Evolutionary conservation across 2,329 filamentous ascomycete species (phyloP), one percentile per base, ranked within the genome.

Genomic region (Epichloe baconii): DNA sequence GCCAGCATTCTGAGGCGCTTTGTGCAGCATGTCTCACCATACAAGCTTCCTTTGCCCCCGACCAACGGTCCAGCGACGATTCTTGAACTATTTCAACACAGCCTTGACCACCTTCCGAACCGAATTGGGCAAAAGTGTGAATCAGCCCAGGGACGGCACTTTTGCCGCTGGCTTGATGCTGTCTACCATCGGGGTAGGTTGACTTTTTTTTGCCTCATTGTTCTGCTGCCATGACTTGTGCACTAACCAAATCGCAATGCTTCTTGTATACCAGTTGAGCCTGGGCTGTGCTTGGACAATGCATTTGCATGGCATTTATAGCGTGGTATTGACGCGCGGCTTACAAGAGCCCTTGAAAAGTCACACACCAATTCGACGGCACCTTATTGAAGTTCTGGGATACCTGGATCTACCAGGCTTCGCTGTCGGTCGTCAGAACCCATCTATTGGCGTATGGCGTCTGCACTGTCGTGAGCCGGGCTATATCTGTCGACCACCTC

Each of bases 391-490:
- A 26, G 48, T 49, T 3, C 17, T 49, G 19, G 48, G 48, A 34
- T 49, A 49, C 12, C 11, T 44, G 4, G 48, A 49, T 21, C 34
- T 49, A 10, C 48, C 48, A 19, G 48, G 48, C 41, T 49, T 49
- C 41, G 48, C 41, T 12, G 41, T 49, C 19, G 48, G 48, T 2
- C 48, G 48, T 8, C 40, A 19, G 48, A 49, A 49, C 3, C 41
- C 41, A 12, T 37, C 48, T 15, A 44, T 49, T 38, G 48, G 48
- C 3, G 34, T 44, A 17, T 49, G 48, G 48, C 48, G 48, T 19
- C 19, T 42, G 19, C 41, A 44, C 48, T 49, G 48, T 38, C 48
- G 48, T 14, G 48, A 49, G 48, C 48, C 41, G 15, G 48, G 48
- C 15, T 49, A 49, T 7, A 31, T 44, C 19, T 49, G 48, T 6